A percentile compares a stretch with the other conserved stretches of the same genome.
Conservation (phyloP, 208 protist genomes). For the Acanthamoeba sp. region DNA sequence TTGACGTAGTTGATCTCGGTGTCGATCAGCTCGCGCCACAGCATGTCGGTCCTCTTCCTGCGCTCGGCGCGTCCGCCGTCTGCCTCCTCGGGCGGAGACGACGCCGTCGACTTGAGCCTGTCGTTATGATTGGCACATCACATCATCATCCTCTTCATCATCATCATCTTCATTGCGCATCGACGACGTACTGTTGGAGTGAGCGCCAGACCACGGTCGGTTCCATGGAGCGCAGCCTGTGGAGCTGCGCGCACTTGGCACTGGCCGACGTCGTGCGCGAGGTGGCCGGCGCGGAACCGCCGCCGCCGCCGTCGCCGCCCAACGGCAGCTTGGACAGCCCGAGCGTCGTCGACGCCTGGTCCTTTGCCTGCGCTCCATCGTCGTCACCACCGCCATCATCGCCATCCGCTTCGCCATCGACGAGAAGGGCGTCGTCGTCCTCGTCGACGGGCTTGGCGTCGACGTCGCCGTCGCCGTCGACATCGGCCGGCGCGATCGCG, state of each 20-base stretch:
- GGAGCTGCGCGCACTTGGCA: neutral
- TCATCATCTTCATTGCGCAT: no score
- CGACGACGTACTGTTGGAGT: neutral
- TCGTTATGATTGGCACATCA: neutral
- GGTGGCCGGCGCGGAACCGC: neutral
- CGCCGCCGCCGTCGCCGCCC: neutral
- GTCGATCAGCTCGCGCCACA: slow-evolving; percentile 18
- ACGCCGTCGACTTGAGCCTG: neutral
- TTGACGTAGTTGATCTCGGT: slow-evolving; percentile 40
- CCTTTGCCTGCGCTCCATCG: neutral
- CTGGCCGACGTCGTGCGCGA: neutral
- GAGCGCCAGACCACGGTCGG: neutral
- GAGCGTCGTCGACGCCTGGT: neutral
- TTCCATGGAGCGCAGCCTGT: neutral
- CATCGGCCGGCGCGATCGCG: neutral
- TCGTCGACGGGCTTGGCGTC: neutral
- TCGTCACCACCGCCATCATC: neutral
- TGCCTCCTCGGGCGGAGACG: neutral
- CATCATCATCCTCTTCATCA: neutral
- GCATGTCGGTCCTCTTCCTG: slow-evolving; percentile 13
- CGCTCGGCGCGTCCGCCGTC: neutral
- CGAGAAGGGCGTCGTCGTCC: neutral
- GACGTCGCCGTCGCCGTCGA: neutral
- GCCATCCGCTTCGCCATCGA: neutral
- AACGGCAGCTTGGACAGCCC: neutral